Evolutionary conservation across 345 rosid species (phyloP), one percentile per base, ranked within the genome.

Genomic region (Ricinus communis): DNA sequence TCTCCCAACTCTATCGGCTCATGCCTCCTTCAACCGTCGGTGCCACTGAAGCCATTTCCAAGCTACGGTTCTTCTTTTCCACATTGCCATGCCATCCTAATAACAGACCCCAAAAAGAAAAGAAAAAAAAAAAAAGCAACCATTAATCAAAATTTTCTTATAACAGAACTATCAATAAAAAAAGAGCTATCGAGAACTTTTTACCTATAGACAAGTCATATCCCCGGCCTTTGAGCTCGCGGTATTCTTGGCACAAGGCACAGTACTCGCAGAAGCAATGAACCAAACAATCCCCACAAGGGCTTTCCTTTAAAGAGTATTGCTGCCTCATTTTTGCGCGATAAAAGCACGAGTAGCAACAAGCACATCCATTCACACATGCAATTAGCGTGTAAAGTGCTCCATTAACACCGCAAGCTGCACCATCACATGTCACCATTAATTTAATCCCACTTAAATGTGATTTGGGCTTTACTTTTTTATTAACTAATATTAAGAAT

Each of bases 271-370:
- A 77, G 64, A 31, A 77, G 67, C 77, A 77, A 58, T 77, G 81
- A 41, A 73, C 71, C 66, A 73, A 51, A 59, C 81, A 77, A 70
- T 77, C 81, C n/a, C 67, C 67, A 24, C 77, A 69, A 28, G 76
- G 81, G 47, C 66, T 72, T 31, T 73, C 56, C 47, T 69, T 69
- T 43, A 69, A 65, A 50, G 43, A 9, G 70, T 73, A 76, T 5
- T 77, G 84, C 66, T 73, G 72, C 79, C 87, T 81, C 81, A 83
- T 76, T 71, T 81, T 76, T 21, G 81, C 45, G 19, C 84, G 74
- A 53, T 76, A 76, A 68, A 83, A 81, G 75, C 87, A 81, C 1
- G 86, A 72, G 68, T 65, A 83, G 71, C 71, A 81, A 41, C 82
- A 71, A 0, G 84, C 55, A 49, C 70, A 78, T 0, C 78, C 58